Evolutionary conservation across 2,329 filamentous ascomycete species (phyloP).

Genomic region (Aspergillus ruber): DNA sequence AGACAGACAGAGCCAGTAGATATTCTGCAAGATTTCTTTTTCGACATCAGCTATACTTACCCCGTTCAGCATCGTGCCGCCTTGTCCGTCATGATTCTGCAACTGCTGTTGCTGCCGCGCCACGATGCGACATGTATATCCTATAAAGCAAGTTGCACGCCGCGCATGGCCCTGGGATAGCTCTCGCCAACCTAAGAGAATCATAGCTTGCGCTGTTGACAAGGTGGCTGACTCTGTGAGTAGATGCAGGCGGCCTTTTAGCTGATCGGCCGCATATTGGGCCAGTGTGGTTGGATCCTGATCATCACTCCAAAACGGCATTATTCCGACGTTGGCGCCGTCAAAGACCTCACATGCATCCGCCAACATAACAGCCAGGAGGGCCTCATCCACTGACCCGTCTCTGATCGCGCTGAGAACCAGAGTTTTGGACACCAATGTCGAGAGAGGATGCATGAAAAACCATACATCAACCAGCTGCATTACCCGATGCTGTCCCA

Average conservation of each 20-base stretch:
- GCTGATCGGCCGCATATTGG: too few relatives aligned
- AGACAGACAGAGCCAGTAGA: slow-evolving; percentile 37
- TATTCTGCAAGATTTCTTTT: slow-evolving; percentile 33
- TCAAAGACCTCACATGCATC: slow-evolving; percentile 28
- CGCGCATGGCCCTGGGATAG: too few relatives aligned
- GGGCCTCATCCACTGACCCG: slow-evolving; percentile 34
- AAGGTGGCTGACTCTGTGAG: too few relatives aligned
- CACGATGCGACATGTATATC: slow-evolving; percentile 27
- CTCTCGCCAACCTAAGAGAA: too few relatives aligned
- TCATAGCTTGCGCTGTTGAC: too few relatives aligned
- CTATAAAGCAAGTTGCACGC: slow-evolving; percentile 30
- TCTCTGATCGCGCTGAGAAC: slow-evolving; percentile 34
- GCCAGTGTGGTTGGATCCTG: slow-evolving; percentile 12
- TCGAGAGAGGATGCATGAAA: slow-evolving; percentile 35
- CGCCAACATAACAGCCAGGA: slow-evolving; percentile 36
- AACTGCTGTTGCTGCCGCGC: slow-evolving; percentile 28
- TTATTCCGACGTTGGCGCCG: slow-evolving; percentile 21
- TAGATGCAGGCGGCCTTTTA: too few relatives aligned
- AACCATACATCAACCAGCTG: slow-evolving; percentile 40
- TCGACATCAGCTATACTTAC: slow-evolving; percentile 38
- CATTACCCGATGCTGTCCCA: slow-evolving; percentile 12
- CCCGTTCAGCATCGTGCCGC: slow-evolving; percentile 36
- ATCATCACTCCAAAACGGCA: slow-evolving; percentile 7
- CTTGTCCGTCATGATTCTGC: slow-evolving; percentile 8
- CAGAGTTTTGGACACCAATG: slow-evolving; percentile 38